These are phyloP conservation scores for Luffa aegyptiaca DNA, from an alignment of 306 rosid genomes.

Conservation along the genomic window DNA sequence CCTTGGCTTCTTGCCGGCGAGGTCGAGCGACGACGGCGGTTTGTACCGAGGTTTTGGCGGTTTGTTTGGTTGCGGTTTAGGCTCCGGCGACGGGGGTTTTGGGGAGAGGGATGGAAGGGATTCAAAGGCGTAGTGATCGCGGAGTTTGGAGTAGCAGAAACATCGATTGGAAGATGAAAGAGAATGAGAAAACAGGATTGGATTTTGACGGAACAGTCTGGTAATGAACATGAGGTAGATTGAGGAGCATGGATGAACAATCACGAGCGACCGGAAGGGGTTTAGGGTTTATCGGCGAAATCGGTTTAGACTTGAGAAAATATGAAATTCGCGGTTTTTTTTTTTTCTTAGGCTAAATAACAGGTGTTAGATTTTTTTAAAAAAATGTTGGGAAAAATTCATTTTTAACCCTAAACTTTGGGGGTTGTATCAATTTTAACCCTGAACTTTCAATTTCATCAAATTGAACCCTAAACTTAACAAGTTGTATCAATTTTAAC, in stretches of 20 bases:
- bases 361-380: too few species aligned
- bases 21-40: slow-evolving; percentile 73
- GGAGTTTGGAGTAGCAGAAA: slow-evolving; percentile 57
- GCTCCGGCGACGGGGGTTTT: slow-evolving; percentile 19
- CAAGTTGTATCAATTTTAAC: too few species aligned
- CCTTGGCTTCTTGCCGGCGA: slow-evolving; percentile 33
- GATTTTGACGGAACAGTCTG: slow-evolving; percentile 47
- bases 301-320: background rate
- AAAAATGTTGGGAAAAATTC: too few species aligned
- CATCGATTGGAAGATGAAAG: slow-evolving; percentile 39
- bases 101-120: slow-evolving; percentile 50
- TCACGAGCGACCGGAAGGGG: background rate
- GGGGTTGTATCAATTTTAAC: too few species aligned
- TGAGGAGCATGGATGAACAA: slow-evolving; percentile 6
- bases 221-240: slow-evolving; percentile 43
- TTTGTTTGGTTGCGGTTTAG: slow-evolving; percentile 24
- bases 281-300: slow-evolving; percentile 5
- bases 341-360: too few species aligned
- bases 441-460: too few species aligned
- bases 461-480: too few species aligned
- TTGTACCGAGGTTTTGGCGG: slow-evolving; percentile 46
- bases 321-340: too few species aligned
- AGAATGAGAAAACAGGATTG: slow-evolving; percentile 2
- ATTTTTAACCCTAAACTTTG: too few species aligned
- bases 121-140: slow-evolving; percentile 48